Conservation (phyloP, 139 green algal genomes). For the Closterium sp. region DNA sequence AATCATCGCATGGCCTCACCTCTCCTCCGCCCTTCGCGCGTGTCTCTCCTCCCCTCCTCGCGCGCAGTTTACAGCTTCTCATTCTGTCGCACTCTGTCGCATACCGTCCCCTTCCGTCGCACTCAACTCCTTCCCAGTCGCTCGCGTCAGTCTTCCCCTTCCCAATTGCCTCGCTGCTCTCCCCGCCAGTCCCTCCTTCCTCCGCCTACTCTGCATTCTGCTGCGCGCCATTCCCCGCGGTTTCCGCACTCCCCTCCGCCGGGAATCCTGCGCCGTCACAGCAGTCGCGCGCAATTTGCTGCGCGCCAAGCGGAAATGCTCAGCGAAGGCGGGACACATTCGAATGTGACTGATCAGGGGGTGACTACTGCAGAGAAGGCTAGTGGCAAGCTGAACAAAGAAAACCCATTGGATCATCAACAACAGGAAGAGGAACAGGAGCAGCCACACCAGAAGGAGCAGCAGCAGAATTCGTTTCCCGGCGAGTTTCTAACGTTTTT, state of each 20-base stretch:
- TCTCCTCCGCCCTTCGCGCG: neutral
- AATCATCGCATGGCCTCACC: neutral
- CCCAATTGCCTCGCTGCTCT: neutral
- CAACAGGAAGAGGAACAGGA: neutral
- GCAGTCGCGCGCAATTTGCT: neutral
- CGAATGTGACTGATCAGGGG: neutral
- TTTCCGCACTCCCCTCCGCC: neutral
- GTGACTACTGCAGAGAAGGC: neutral
- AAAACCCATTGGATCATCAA: too few relatives aligned
- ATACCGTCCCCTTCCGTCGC: neutral
- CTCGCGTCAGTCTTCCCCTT: neutral
- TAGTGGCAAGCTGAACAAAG: too few relatives aligned
- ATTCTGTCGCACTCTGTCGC: neutral
- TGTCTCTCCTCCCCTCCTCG: neutral
- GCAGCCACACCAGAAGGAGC: neutral
- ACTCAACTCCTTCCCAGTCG: neutral
- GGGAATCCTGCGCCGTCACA: neutral
- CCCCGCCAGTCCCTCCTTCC: neutral
- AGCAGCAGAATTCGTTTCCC: neutral
- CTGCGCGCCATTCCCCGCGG: neutral
- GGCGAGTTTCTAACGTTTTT: neutral
- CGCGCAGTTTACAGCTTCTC: neutral
- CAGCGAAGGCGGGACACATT: neutral
- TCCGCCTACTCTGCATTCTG: neutral
- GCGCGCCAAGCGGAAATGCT: neutral